A percentile compares a stretch with the other conserved stretches of the same genome.
These are phyloP conservation scores for Saturnispora galanensis DNA, from an alignment of 805 yeast species.

Conservation along the genomic window DNA sequence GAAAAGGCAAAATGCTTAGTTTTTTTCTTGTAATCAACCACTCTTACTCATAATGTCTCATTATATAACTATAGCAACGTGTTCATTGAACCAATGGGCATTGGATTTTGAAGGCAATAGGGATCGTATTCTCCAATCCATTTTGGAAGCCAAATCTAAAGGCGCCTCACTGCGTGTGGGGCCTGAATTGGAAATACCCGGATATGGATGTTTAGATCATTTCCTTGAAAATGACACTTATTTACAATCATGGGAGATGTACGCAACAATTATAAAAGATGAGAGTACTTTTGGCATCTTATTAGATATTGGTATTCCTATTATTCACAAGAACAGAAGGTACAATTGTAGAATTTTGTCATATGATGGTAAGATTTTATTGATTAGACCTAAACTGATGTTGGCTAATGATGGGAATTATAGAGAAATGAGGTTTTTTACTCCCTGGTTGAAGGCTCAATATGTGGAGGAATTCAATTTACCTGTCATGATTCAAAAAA, in stretches of 20 bases:
- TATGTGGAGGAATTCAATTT: constrained; percentile 63
- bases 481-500: constrained; percentile 57
- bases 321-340: constrained; percentile 75
- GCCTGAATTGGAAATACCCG: constrained; percentile 91
- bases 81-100: constrained; percentile 98
- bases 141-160: constrained; percentile 58
- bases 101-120: constrained; percentile 95
- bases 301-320: constrained; percentile 92
- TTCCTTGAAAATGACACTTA: constrained; percentile 83
- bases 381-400: constrained; percentile 88
- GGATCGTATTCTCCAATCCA: constrained; percentile 79
- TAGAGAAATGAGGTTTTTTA: constrained; percentile 93
- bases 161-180: constrained; percentile 88
- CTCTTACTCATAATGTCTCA: constrained; percentile 54
- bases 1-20: not conserved
- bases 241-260: constrained; percentile 92
- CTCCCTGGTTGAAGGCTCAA: constrained; percentile 83
- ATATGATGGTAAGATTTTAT: constrained; percentile 63
- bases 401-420: constrained; percentile 97
- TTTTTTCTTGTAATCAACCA: not conserved
- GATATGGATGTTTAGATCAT: constrained; percentile 93
- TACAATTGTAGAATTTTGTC: constrained; percentile 88
- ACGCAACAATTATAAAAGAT: constrained; percentile 60
- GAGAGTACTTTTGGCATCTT: constrained; percentile 66
- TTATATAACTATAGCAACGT: constrained; percentile 80